phyloP scores from a whole-genome alignment of 176 grass and related monocot genomes.

The Aegilops longissima region DNA sequence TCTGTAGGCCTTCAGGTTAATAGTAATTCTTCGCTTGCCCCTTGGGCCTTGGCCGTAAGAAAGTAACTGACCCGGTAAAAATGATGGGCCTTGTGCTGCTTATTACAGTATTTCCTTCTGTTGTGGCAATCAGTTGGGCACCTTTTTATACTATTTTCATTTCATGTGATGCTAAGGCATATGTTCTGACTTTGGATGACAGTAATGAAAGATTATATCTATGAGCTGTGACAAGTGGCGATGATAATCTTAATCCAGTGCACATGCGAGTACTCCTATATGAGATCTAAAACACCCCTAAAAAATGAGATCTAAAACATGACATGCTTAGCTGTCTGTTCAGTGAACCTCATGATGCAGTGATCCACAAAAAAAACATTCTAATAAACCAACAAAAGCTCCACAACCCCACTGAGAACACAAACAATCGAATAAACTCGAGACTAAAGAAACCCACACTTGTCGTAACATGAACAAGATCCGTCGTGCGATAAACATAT shows the following conservation, averaged over 20 bases:
- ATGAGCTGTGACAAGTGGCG: slow-evolving; percentile 42
- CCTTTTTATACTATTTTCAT: background rate
- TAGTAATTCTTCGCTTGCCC: background rate
- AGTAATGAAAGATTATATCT: slow-evolving; percentile 25
- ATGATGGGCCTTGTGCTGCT: background rate
- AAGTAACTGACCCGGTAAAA: background rate
- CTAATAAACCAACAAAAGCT: slow-evolving; percentile 25
- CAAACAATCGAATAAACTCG: background rate
- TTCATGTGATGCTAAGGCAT: slow-evolving; percentile 15
- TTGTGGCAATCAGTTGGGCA: background rate
- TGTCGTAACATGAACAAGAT: slow-evolving; percentile 13
- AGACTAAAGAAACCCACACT: background rate
- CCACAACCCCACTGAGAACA: slow-evolving; percentile 30
- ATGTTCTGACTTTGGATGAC: slow-evolving; percentile 28
- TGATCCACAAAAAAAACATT: slow-evolving; percentile 54
- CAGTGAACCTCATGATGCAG: slow-evolving; percentile 42
- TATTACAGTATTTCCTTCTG: background rate
- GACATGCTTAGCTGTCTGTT: slow-evolving; percentile 52
- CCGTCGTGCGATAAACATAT: background rate
- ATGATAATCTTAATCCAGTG: slow-evolving; percentile 49
- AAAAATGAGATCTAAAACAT: slow-evolving; percentile 34
- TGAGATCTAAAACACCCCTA: slow-evolving; percentile 8
- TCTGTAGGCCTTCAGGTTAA: slow-evolving; percentile 3
- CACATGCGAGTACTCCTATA: slow-evolving; percentile 33
- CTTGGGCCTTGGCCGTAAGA: background rate